These are phyloP conservation scores for Podospora pseudoanserina DNA, from an alignment of 495 filamentous ascomycete genomes.

Conservation along the genomic window DNA sequence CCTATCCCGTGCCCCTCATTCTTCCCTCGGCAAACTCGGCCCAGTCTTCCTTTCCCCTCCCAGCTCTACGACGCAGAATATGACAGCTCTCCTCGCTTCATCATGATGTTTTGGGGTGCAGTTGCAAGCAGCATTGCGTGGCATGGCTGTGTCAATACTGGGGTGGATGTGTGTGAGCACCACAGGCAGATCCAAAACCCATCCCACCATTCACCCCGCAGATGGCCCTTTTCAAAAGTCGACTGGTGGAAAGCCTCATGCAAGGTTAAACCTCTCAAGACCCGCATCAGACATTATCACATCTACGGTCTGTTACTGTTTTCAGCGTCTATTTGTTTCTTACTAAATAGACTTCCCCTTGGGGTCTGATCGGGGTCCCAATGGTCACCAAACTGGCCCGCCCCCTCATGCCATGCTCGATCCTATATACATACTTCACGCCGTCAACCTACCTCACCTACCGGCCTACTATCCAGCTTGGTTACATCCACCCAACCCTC, in stretches of 20 bases:
- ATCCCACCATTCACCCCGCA: constrained; percentile 16
- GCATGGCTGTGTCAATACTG: neutral
- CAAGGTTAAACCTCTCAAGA: constrained; percentile 13
- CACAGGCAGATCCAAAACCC: neutral
- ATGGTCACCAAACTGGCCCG: neutral
- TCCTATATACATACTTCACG: neutral
- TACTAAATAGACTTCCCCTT: neutral
- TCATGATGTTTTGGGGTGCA: neutral
- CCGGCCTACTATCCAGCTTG: neutral
- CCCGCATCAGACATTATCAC: neutral
- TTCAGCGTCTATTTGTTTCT: neutral
- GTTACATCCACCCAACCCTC: neutral
- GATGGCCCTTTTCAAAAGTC: constrained; percentile 12
- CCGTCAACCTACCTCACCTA: neutral
- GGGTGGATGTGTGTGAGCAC: neutral
- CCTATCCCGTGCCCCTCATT: neutral
- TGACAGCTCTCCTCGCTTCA: neutral
- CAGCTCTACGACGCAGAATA: neutral
- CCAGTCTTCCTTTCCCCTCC: neutral
- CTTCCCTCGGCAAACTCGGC: neutral
- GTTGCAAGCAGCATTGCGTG: too few species aligned
- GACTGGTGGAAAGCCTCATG: constrained; percentile 13
- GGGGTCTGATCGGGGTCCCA: neutral
- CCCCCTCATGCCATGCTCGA: neutral
- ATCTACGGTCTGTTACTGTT: neutral